Evolutionary conservation across 768 basidiomycete species (phyloP).

Genomic region (Panaeolus cyanescens): DNA sequence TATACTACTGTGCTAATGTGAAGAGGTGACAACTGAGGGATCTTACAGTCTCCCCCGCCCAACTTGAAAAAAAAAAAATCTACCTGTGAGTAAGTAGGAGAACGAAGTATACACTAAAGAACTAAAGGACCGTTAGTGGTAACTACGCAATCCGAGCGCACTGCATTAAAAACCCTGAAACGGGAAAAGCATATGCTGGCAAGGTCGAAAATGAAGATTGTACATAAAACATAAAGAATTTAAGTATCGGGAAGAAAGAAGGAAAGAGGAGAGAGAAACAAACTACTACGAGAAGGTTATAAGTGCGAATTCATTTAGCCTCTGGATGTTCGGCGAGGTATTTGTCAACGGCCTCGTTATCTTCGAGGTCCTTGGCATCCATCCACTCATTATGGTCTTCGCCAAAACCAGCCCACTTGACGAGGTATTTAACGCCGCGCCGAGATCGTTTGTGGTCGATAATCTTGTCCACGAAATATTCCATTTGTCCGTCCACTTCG

Average conservation of each 20-base stretch:
- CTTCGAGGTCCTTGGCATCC: constrained; percentile 20
- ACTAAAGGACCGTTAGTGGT: too few relatives aligned
- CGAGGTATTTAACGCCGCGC: constrained; percentile 26
- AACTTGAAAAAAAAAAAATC: neutral
- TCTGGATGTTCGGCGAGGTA: neutral
- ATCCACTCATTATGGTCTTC: constrained; percentile 29
- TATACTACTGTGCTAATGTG: neutral
- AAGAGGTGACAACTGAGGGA: neutral
- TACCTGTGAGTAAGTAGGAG: too few relatives aligned
- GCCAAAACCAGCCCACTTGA: constrained; percentile 29
- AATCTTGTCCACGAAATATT: constrained; percentile 27
- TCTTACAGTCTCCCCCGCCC: constrained; percentile 8
- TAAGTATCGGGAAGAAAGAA: constrained; percentile 12
- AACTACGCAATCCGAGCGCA: too few relatives aligned
- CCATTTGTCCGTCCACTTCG: constrained; percentile 21
- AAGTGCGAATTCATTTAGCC: neutral
- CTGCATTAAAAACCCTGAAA: too few relatives aligned
- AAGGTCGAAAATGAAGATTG: neutral
- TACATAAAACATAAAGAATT: constrained; percentile 12
- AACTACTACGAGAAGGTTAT: too few relatives aligned
- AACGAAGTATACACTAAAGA: too few relatives aligned
- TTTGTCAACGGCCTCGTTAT: constrained; percentile 16
- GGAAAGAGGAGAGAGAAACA: constrained; percentile 3
- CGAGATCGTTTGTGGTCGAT: constrained; percentile 24
- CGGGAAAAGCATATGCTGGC: too few relatives aligned